Evolutionary conservation across 2,329 filamentous ascomycete species (phyloP), one percentile per base, ranked within the genome.

Genomic region (Penicillium psychrosexuale): DNA sequence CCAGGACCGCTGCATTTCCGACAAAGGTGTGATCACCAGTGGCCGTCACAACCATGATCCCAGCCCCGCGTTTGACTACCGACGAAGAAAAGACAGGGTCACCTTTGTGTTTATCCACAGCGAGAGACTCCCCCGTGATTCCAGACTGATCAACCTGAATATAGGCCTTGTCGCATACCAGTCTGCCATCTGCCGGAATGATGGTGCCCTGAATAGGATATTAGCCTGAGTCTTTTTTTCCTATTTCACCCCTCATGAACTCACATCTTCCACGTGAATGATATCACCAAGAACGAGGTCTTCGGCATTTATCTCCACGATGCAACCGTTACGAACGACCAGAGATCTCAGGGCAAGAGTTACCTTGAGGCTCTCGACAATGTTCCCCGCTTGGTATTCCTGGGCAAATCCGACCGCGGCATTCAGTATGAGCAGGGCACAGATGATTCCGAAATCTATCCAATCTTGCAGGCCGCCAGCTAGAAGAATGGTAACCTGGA

Each of bases 361-460:
- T 80, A 94, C 92, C 81, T 95, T 95, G 69, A 96, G 78, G 72
- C 94, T 90, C 46, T 93, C 90, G 76, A 96, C 90, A 61, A 95
- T 94, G 53, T 88, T 92, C 71, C 89, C 91, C 59, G 91, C 91
- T 76, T 95, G 90, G 76, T 83, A 95, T 77, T 96, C 91, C 74
- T 96, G 91, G 57, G 92, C 80, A 76, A 95, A 96, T 77, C 91
- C 90, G 61, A 96, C 91, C 61, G 77, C 78, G 39, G 91, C 91
- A 78, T 96, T 96, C 61, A 96, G 87, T 62, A 95, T 73, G 9
- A 96, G 82, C 47, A 95, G 81, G 69, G 79, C 90, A 74, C 88
- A 91, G 65, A 96, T 96, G 69, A 96, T 90, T 81, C 90, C 91
- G 69, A 96, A 93, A 79, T 96, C 91, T 61, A 96, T 88, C 91